Evolutionary conservation across 1,139 yeast species (phyloP).

Genomic region (Diutina scorzettiae): DNA sequence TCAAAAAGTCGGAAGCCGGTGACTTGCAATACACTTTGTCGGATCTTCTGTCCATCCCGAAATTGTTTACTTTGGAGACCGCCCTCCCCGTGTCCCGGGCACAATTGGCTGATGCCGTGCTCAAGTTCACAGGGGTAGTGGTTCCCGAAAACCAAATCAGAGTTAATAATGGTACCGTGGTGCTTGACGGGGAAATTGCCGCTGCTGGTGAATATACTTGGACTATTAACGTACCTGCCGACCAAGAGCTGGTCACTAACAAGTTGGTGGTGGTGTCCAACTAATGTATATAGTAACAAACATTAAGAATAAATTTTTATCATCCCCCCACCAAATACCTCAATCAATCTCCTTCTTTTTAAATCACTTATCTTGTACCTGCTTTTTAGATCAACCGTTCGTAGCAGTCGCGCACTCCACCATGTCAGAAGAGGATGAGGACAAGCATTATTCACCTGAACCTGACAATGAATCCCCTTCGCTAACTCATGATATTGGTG

Average conservation of each 20-base stretch:
- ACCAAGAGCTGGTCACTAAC: slow-evolving; percentile 12
- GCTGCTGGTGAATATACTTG: slow-evolving; percentile 22
- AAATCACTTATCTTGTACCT: too few species aligned
- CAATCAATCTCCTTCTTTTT: too few species aligned
- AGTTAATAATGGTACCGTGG: slow-evolving; percentile 9
- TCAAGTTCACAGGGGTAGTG: slow-evolving; percentile 20
- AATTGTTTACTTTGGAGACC: slow-evolving; percentile 13
- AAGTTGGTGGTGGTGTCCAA: slow-evolving; percentile 8
- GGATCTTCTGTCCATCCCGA: slow-evolving; percentile 26
- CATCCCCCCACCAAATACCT: too few species aligned
- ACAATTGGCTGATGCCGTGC: slow-evolving; percentile 15
- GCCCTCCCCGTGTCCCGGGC: slow-evolving; percentile 20
- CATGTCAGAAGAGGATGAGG: too few species aligned
- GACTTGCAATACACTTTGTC: slow-evolving; percentile 15
- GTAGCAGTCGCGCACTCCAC: too few species aligned
- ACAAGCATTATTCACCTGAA: too few species aligned
- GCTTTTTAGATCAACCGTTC: too few species aligned
- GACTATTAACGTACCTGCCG: slow-evolving; percentile 17
- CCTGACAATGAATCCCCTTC: too few species aligned
- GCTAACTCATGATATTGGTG: slow-evolving; percentile 18
- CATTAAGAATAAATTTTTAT: too few species aligned
- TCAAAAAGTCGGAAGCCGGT: slow-evolving; percentile 6
- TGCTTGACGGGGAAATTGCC: slow-evolving; percentile 13
- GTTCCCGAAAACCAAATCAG: slow-evolving; percentile 18
- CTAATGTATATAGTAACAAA: not conserved